Conservation (phyloP, 495 filamentous ascomycete species). For the Barbatosphaeria neglecta region DNA sequence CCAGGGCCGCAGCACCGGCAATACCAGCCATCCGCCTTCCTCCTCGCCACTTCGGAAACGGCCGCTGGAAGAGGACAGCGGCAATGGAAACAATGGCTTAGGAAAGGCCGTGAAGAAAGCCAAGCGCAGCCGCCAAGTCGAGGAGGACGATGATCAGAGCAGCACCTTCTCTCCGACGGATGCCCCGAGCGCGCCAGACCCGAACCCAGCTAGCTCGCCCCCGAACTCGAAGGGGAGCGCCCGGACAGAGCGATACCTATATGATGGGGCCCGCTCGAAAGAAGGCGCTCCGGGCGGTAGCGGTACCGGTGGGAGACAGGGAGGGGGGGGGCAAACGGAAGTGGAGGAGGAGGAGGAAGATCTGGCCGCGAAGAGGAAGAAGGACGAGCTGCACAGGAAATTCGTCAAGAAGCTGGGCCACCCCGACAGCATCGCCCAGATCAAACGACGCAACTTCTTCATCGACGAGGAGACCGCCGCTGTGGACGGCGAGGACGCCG, state of each 20-base stretch:
- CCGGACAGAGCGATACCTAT: conserved; percentile 36
- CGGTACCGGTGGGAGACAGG: no score
- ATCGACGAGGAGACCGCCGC: conserved; percentile 39
- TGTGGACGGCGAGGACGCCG: conserved; percentile 37
- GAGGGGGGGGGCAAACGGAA: no score
- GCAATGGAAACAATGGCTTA: conserved; percentile 20
- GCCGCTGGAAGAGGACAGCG: conserved; percentile 30
- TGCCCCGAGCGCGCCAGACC: no score
- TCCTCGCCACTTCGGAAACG: conserved; percentile 24
- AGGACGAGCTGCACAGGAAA: conserved; percentile 65
- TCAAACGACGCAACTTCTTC: conserved; percentile 45
- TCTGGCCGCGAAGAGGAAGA: conserved; percentile 31
- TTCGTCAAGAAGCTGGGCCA: conserved; percentile 85
- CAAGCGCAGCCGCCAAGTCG: conserved; percentile 20
- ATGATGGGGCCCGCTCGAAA: conserved; percentile 18
- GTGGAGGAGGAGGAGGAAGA: conserved; percentile 40
- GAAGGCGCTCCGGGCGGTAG: conserved; percentile 8
- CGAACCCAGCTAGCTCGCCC: conserved; percentile 1
- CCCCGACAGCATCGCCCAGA: conserved; percentile 63
- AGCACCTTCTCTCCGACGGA: conserved; percentile 11
- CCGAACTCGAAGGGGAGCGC: conserved; percentile 6
- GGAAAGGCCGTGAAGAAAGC: conserved; percentile 28
- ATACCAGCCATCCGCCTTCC: conserved; percentile 6
- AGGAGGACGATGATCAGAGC: conserved; percentile 12
- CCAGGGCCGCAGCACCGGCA: conserved; percentile 3